Base-by-base conservation (phyloP, 2,329 filamentous ascomycete species). In the Penicillium sp. region DNA sequence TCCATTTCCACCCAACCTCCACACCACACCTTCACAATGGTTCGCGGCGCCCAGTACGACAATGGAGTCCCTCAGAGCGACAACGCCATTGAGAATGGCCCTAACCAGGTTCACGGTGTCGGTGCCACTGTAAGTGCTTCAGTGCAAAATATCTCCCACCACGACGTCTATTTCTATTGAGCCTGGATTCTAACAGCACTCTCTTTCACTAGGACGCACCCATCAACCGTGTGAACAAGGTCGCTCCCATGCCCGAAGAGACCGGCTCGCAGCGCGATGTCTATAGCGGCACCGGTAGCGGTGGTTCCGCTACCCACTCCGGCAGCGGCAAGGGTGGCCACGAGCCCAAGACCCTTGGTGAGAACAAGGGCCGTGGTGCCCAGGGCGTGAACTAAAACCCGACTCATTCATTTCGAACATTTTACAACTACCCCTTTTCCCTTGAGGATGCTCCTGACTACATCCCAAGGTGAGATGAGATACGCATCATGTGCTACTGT, bases 21-120 rank as follows among this genome's bases (percentile, higher is more conserved):
- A 35, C 17, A 41, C 28, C 16, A 36, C 11, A 23, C 26, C 19
- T 39, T 42, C 57, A 64, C 25, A 51, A 68, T 69, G 66, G 58
- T 62, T 54, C 66, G 66, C 54, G 64, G 66, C 51, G 63, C 63
- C 32, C 59, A 68, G 16, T 69, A 55, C 55, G 64, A 65, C 48
- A 56, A 67, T 50, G 58, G 56, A 35, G n/a, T 62, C 36, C 57
- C 56, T 36, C 65, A 65, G 38, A 60, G 58, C 50, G 63, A 69
- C 52, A 69, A 69, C 56, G 42, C 66, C 31, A 60, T 69, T 25
- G 60, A 64, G 16, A 47, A 50, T 33, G 63, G 59, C 14, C 20
- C 53, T 20, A 62, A 47, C 30, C 63, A 64, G 47, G 56, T 54
- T 36, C 66, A 69, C 49, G 66, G 66, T 20, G 54, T 47, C 19